Evolutionary conservation across 345 rosid species (phyloP), one percentile per base, ranked within the genome.

Genomic region (Eucalyptus marginata): DNA sequence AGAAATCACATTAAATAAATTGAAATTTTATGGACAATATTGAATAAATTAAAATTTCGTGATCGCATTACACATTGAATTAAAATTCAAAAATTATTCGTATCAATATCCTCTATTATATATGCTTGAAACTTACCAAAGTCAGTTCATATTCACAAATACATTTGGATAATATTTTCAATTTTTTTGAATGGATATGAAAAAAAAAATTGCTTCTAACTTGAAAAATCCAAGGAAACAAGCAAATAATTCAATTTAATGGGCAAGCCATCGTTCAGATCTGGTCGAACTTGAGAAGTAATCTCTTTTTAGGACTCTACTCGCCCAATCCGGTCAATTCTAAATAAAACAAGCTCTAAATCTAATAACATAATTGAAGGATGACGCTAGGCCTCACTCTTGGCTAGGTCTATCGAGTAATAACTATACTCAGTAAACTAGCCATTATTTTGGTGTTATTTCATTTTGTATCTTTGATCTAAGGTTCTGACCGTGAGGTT

Each of bases 51-150:
- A 52, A 51, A 8, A 52, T 2, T 52, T 8, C 5, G 0, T 0
- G 0, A 20, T 52, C 58, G 20, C 2, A 52, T 7, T 3, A 0
- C 2, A 52, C 10, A 0, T 18, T 8, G 1, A 3, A 52, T 52
- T 52, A 52, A 52, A 52, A 18, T 52, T 52, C 5, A 7, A 20
- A 2, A 52, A 18, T 0, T 49, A 49, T 18, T 7, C 5, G 0
- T 20, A 3, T 20, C 10, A 52, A 2, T 52, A 52, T 52, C 58
- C 58, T 52, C 58, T 52, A 52, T 52, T 52, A 24, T 58, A 58
- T 25, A 12, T 62, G 3, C 68, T 62, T 62, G 68, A 62, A 62
- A 27, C 68, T 13, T 5, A 62, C 33, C 7, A 3, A 62, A 27
- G 33, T 29, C 27, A 33, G 31, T 62, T 62, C 33, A 62, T 29